Base-by-base conservation (phyloP, 2,329 filamentous ascomycete species). In the Penicillium sumatraense region DNA sequence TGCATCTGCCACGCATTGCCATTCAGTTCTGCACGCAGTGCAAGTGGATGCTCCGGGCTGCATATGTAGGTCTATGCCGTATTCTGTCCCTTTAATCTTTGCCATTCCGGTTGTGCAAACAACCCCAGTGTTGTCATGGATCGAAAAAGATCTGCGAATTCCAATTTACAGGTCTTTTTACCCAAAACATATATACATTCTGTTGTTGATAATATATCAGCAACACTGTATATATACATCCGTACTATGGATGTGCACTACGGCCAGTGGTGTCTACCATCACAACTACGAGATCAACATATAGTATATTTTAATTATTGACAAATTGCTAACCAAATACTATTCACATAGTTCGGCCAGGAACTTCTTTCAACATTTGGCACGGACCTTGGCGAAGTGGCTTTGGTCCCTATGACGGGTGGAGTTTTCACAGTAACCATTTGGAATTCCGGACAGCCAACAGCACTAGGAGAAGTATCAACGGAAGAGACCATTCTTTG, bases 11-110 rank as follows among this genome's bases (percentile, higher is more conserved):
- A 3, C 86, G 91, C 42, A 82, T 97, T 50, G 87, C 88, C n/a
- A 96, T 97, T 68, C 86, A 89, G 63, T 97, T 90, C 78, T 97
- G 93, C 78, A 96, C 91, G 0, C 91, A 96, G 77, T 97, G 92
- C 76, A 90, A 90, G 78, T 96, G 92, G 91, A 90, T 95, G 84
- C 78, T 96, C 10, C 80, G 91, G 57, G 91, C 91, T 31, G 90
- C 91, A 63, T 96, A 95, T 75, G 91, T 93, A 83, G 64, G 83
- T 66, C 20, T 26, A 24, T 42, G n/a, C 24, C 26, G 14, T 21
- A 36, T 48, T 50, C 41, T 29, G 18, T 54, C 40, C 55, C 16
- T 44, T 14, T 10, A 16, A 21, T 16, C 11, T 44, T 44, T 27
- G 29, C 2, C 5, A 31, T n/a, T n/a, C n/a, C n/a, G n/a, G n/a